These are phyloP conservation scores for Thielaviopsis punctulata DNA, from an alignment of 2,329 filamentous ascomycete genomes.

Conservation along the genomic window DNA sequence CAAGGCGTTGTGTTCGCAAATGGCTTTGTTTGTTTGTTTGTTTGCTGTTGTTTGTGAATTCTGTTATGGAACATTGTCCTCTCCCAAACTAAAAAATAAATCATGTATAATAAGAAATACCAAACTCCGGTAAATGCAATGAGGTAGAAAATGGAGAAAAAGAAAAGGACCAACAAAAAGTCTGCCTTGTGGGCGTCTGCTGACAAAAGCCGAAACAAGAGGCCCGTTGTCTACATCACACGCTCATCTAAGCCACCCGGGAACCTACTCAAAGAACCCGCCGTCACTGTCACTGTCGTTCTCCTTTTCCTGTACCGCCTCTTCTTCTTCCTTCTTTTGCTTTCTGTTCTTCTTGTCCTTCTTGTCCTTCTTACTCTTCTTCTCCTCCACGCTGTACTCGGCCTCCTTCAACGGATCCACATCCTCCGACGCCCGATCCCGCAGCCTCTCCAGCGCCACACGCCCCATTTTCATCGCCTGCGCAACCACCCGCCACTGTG, in stretches of 20 bases:
- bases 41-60: background rate
- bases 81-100: background rate
- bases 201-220: too few species aligned
- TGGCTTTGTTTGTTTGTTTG: background rate
- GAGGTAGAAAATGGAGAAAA: conserved; percentile 6
- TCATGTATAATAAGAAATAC: background rate
- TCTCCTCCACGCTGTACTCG: conserved; percentile 6
- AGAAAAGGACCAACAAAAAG: background rate
- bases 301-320: conserved; percentile 20
- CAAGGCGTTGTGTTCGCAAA: too few species aligned
- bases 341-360: conserved; percentile 20
- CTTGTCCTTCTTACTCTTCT: conserved; percentile 14
- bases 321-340: conserved; percentile 21
- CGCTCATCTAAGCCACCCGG: background rate
- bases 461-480: conserved; percentile 41
- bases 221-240: background rate
- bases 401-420: conserved; percentile 13
- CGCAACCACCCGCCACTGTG: conserved; percentile 54
- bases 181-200: too few species aligned
- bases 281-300: conserved; percentile 34
- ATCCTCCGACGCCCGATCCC: conserved; percentile 30
- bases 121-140: conserved; percentile 9
- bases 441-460: conserved; percentile 32
- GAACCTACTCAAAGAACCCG: conserved; percentile 37
- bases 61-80: too few species aligned